Base-by-base conservation (phyloP, 257 asterid species). In the Nicotiana paniculata region DNA sequence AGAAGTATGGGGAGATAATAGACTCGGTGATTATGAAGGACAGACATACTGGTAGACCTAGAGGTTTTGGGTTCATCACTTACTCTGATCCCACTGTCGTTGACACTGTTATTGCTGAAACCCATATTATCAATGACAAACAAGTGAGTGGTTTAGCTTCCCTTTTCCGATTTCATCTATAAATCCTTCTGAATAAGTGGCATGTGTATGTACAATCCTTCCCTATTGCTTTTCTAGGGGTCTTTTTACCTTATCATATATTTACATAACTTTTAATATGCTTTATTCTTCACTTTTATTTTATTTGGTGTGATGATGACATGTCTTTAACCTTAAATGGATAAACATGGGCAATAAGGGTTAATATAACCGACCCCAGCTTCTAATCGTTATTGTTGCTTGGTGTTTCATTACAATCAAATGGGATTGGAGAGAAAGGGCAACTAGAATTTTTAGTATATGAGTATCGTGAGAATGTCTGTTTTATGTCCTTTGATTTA, bases 21-120 rank as follows among this genome's bases (percentile, higher is more conserved):
- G 97, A 96, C 86, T 92, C 97, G 9, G 98, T 94, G 64, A 96
- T 96, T 82, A 92, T 96, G 97, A 96, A 93, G 83, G 98, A 96
- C 80, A 88, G 97, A 58, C 90, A 89, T 80, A 93, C 98, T 6
- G 97, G 99, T 32, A 93, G 98, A 26, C 99, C 98, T 1, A 85
- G 99, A 84, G 99, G 99, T 21, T 96, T 96, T 43, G 97, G 99
- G 33, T 96, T 96, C 87, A 94, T 94, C 30, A 94, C 98, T 2
- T 94, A 91, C 74, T 97, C 94, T 0, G 95, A 93, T 83, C 95
- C 98, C 6, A 53, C 85, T n/a, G 97, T 93, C 57, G 98, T 94
- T 12, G 97, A 94, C 89, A 89, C 91, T 59, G 97, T 96, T 85
- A 93, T 93, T 17, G 89, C 92, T 77, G 98, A 94, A 86, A 94